phyloP scores from a whole-genome alignment of 2,329 filamentous ascomycete species.

The Cladobotryum protrusum region DNA sequence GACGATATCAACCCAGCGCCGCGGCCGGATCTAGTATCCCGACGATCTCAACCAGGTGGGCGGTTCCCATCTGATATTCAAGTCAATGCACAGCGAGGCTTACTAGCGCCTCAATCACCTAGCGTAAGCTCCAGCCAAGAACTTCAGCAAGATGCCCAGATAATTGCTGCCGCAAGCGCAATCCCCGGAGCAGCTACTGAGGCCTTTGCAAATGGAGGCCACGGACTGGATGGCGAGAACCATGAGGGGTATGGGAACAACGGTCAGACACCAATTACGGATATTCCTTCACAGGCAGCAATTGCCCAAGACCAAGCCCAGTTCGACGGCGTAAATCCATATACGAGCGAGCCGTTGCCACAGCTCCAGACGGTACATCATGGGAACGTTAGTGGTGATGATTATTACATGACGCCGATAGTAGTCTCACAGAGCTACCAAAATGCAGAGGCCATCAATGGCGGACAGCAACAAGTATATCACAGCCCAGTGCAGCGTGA shows the following conservation, averaged over 20 bases:
- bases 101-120: conserved; percentile 73
- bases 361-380: conserved; percentile 16
- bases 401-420: background rate
- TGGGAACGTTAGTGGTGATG: conserved; percentile 11
- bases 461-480: background rate
- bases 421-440: background rate
- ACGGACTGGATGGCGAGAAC: conserved; percentile 23
- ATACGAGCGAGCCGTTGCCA: conserved; percentile 41
- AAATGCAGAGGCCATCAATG: background rate
- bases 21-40: conserved; percentile 46
- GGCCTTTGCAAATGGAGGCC: conserved; percentile 27
- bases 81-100: conserved; percentile 69
- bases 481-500: background rate
- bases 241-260: conserved; percentile 41
- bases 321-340: conserved; percentile 53
- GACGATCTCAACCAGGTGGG: conserved; percentile 84
- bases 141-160: conserved; percentile 46
- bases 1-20: conserved; percentile 39
- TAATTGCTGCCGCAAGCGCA: conserved; percentile 52
- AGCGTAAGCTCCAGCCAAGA: conserved; percentile 66
- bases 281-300: conserved; percentile 45
- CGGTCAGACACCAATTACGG: conserved; percentile 39
- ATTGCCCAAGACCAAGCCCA: conserved; percentile 44
- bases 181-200: conserved; percentile 31
- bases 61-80: conserved; percentile 93